phyloP scores from a whole-genome alignment of 305 asterid genomes.

The Fraxinus sp. region DNA sequence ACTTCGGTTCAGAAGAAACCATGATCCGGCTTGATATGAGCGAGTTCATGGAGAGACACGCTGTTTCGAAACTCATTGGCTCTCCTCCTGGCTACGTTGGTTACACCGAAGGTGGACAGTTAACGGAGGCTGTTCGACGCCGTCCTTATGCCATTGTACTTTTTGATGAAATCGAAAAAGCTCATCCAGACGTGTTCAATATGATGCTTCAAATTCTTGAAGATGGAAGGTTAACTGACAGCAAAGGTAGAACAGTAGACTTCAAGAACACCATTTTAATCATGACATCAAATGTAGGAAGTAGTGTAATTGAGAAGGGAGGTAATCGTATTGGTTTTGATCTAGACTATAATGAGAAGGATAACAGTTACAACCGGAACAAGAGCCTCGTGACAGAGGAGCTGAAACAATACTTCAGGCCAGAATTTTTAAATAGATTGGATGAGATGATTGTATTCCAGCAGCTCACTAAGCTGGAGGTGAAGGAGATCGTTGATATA shows the following conservation, averaged over 20 bases:
- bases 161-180: conserved; percentile 90
- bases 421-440: conserved; percentile 86
- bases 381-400: conserved; percentile 88
- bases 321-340: conserved; percentile 87
- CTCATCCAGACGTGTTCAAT: conserved; percentile 93
- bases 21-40: conserved; percentile 99
- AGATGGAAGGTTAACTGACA: conserved; percentile 92
- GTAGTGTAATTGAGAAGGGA: conserved; percentile 90
- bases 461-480: conserved; percentile 88
- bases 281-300: conserved; percentile 96
- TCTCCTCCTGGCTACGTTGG: conserved; percentile 98
- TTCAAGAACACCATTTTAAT: conserved; percentile 91
- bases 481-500: conserved; percentile 88
- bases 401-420: conserved; percentile 90
- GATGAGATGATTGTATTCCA: conserved; percentile 95
- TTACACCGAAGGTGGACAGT: conserved; percentile 97
- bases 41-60: conserved; percentile 98
- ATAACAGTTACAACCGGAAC: conserved; percentile 77
- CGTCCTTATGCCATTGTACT: conserved; percentile 91
- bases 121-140: conserved; percentile 91
- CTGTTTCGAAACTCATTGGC: conserved; percentile 91
- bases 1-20: conserved; percentile 95
- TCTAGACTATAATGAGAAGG: conserved; percentile 77
- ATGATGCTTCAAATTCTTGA: conserved; percentile 99
- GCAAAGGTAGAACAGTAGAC: conserved; percentile 94